These are phyloP conservation scores for Capronia americana DNA, from an alignment of 2,329 filamentous ascomycete genomes.

Conservation along the genomic window DNA sequence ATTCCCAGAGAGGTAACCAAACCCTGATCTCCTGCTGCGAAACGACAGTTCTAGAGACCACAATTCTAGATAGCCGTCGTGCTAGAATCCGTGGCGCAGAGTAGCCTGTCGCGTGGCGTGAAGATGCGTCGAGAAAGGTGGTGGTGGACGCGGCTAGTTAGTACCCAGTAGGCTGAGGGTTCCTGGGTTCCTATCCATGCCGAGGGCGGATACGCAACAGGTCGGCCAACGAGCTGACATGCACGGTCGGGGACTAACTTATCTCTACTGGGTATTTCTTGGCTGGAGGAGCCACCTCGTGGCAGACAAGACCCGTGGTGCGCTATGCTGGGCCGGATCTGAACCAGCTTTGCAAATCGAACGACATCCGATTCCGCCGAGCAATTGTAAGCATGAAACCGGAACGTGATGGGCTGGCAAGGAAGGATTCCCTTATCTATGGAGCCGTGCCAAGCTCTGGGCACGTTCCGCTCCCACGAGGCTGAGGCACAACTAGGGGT, in stretches of 20 bases:
- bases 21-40: not conserved
- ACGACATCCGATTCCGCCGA: slow-evolving; percentile 6
- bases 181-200: slow-evolving; percentile 1
- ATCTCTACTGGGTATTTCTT: not conserved
- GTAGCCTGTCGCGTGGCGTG: not conserved
- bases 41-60: not conserved
- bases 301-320: not conserved
- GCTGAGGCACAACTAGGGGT: slow-evolving; percentile 62
- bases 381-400: slow-evolving; percentile 50
- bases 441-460: slow-evolving; percentile 62
- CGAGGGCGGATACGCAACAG: not conserved
- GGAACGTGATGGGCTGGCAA: slow-evolving; percentile 3
- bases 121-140: not conserved
- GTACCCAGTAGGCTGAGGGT: not conserved
- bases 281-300: not conserved
- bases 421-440: slow-evolving; percentile 42
- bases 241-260: not conserved
- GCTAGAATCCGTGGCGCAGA: not conserved
- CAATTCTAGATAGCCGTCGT: not conserved
- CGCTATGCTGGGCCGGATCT: not conserved
- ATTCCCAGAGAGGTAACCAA: slow-evolving; percentile 5
- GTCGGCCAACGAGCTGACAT: not conserved
- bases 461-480: slow-evolving; percentile 69
- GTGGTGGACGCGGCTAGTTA: not conserved
- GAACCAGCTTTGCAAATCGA: not conserved